A percentile compares a stretch with the other conserved stretches of the same genome.
phyloP scores from a whole-genome alignment of 169 alveolate genomes.

The Plasmodium sp. region DNA sequence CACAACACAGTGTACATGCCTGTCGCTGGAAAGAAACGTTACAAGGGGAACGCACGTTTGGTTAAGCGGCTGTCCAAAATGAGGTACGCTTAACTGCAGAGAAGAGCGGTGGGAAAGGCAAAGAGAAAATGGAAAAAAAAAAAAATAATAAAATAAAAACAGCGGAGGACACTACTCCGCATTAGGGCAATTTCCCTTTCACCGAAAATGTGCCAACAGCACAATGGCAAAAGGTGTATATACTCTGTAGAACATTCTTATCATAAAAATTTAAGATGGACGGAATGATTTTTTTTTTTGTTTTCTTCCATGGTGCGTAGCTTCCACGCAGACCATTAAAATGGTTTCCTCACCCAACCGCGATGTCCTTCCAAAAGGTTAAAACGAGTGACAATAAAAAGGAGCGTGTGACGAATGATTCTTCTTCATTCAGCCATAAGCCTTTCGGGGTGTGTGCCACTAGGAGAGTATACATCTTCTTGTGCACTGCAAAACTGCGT shows the following conservation, averaged over 20 bases:
- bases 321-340: background rate
- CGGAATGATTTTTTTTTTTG: background rate
- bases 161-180: background rate
- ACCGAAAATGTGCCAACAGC: background rate
- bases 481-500: background rate
- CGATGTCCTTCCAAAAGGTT: background rate
- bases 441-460: background rate
- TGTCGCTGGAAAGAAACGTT: background rate
- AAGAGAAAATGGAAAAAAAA: background rate
- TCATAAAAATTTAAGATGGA: background rate
- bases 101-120: background rate
- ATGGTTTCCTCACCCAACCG: background rate
- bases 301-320: background rate
- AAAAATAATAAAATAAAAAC: background rate
- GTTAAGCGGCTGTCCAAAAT: background rate
- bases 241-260: background rate
- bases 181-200: background rate
- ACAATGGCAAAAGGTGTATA: background rate
- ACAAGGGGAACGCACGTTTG: background rate
- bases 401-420: background rate
- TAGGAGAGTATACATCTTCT: background rate
- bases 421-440: background rate
- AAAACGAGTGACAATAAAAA: background rate
- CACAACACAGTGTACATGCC: background rate
- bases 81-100: background rate